phyloP scores from a whole-genome alignment of 495 filamentous ascomycete species.

The Pyrenopolyporus hunteri region DNA sequence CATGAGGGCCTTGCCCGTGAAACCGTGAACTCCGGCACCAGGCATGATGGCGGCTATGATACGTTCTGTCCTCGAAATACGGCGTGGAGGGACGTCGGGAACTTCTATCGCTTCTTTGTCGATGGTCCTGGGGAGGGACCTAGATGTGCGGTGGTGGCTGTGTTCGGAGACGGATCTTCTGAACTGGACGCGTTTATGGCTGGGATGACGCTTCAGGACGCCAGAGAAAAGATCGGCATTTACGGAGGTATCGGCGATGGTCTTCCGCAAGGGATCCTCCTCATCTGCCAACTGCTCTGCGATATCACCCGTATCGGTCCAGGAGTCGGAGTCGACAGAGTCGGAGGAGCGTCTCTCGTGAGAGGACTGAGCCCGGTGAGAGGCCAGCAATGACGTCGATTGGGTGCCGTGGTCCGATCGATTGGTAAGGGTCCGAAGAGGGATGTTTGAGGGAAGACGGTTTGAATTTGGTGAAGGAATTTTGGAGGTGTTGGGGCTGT shows the following conservation, averaged over 20 bases:
- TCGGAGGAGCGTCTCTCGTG: conserved; percentile 61
- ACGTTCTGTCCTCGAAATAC: conserved; percentile 67
- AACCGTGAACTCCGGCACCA: conserved; percentile 79
- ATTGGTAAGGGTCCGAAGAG: conserved; percentile 62
- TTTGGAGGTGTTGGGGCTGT: conserved; percentile 62
- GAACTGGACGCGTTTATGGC: conserved; percentile 57
- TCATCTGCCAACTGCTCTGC: conserved; percentile 84
- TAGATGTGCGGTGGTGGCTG: conserved; percentile 31
- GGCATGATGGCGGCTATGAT: conserved; percentile 84
- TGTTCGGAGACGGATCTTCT: conserved; percentile 45
- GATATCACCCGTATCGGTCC: conserved; percentile 93
- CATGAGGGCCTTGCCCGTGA: conserved; percentile 95
- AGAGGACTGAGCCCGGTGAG: conserved; percentile 45
- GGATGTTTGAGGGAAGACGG: conserved; percentile 67
- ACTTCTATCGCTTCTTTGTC: conserved; percentile 85
- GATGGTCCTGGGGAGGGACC: conserved; percentile 52
- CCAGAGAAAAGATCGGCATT: conserved; percentile 62
- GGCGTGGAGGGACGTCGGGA: conserved; percentile 68
- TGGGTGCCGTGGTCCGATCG: conserved; percentile 42
- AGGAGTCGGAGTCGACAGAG: conserved; percentile 73
- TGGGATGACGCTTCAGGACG: conserved; percentile 49
- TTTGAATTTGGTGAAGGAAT: conserved; percentile 60
- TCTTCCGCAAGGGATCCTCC: conserved; percentile 76
- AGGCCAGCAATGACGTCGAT: conserved; percentile 51
- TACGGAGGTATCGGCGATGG: conserved; percentile 62